Evolutionary conservation across 257 asterid species (phyloP), one percentile per base, ranked within the genome.

Genomic region (Penstemon eatonii): DNA sequence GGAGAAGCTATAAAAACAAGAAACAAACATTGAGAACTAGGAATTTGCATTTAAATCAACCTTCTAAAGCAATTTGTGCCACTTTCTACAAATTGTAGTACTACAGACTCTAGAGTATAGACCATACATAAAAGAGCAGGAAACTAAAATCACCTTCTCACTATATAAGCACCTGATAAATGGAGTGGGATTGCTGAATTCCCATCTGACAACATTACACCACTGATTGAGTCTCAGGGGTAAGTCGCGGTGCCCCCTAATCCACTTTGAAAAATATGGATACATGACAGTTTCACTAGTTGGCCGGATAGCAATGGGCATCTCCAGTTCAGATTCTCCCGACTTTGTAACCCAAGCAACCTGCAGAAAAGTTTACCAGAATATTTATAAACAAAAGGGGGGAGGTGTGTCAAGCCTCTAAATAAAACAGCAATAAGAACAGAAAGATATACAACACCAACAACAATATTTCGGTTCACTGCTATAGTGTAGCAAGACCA

Each of bases 311-410:
- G 99, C 99, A 78, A 93, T 91, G 39, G 99, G 99, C 80, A 91
- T 85, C 76, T 93, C 99, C 76, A 90, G 75, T 49, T 90, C 96
- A 76, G 97, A 88, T 58, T 89, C 82, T 58, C 99, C 99, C 0
- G 99, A 93, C 81, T 88, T 93, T 56, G 99, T 88, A 67, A 93
- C 99, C 99, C 99, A 93, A 63, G 99, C 99, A 76, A 93, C 97
- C 99, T 93, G 82, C 54, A 66, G 67, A 66, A 7, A 13, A 73
- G 50, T 38, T 54, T 55, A 49, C 56, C 46, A 67, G 25, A 25
- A 75, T 1, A 51, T 18, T 56, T 13, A 70, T 7, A 40, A 19
- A 39, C 63, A 37, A 37, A 8, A 47, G 25, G 12, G n/a, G 6
- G 47, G 3, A 37, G 3, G 60, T 37, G 39, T 37, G 42, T 3